Base-by-base conservation (phyloP, 768 basidiomycete species). In the Phlegmacium glaucopus region DNA sequence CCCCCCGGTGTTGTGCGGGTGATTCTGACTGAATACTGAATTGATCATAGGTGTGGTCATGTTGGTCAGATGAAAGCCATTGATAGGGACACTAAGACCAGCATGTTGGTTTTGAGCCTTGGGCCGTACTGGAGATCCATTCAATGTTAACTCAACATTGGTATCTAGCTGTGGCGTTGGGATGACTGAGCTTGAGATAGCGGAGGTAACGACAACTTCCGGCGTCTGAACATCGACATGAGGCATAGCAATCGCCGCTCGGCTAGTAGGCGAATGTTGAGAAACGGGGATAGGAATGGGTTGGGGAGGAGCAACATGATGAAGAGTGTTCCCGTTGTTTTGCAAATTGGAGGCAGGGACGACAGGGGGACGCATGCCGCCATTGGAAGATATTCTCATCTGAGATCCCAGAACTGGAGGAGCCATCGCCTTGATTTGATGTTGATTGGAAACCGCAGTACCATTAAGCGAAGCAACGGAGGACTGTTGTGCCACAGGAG, bases 341-440 rank as follows among this genome's bases (percentile, higher is more conserved):
- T 59, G 52, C 50, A 47, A 45, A 44, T 57, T 58, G 46, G 51
- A 56, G 26, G 28, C 59, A 16, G 75, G 67, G 4, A 72, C 54
- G 0, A 62, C 56, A 10, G 77, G 74, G 1, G 79, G 77, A 17
- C 75, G 78, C 63, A 78, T 78, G 25, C 70, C 76, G 47, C 75
- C 77, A 17, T 77, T 79, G 0, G 82, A 78, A 2, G 82, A 80
- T 30, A 82, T 80, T 36, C 83, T 77, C 69, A 82, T 74, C 36
- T 82, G 83, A 1, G 82, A 77, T 2, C 77, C 64, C 0, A 68
- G 62, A 15, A 66, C 64, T 11, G 83, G 76, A 0, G 83, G 77
- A 1, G 79, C 79, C 68, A 85, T 75, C 59, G 79, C 77, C 70
- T 83, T 83, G 58, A 81, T 63, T 44, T 79, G 80, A 10, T 80